Evolutionary conservation across 1,284 basidiomycete genomes (phyloP).

Genomic region (Lignosus rhinocerotis): DNA sequence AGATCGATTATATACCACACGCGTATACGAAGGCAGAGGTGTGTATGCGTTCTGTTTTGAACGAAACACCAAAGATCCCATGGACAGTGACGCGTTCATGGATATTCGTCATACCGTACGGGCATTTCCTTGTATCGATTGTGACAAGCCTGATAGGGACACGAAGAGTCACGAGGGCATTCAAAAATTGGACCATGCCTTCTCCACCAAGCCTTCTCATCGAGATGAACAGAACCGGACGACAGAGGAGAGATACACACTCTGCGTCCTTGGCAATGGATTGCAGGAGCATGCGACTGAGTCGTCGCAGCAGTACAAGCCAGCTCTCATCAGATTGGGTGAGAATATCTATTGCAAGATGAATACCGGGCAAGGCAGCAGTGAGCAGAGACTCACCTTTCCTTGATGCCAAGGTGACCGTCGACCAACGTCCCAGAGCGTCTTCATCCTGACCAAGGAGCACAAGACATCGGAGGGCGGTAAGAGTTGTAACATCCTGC

Average conservation of each 20-base stretch:
- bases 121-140: too few species aligned
- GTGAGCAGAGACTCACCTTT: constrained; percentile 36
- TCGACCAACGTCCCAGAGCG: constrained; percentile 55
- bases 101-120: too few species aligned
- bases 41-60: neutral
- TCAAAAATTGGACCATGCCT: too few species aligned
- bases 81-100: too few species aligned
- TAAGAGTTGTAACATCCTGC: constrained; percentile 48
- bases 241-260: constrained; percentile 37
- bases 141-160: too few species aligned
- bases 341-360: constrained; percentile 39
- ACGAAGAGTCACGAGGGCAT: too few species aligned
- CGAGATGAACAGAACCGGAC: too few species aligned
- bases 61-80: neutral
- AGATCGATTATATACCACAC: too few species aligned
- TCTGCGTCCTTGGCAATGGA: constrained; percentile 48
- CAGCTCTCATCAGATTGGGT: constrained; percentile 50
- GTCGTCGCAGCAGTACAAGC: constrained; percentile 55
- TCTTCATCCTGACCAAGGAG: constrained; percentile 58
- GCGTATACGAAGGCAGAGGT: neutral
- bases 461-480: constrained; percentile 61
- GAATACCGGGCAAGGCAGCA: neutral
- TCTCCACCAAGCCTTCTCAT: too few species aligned
- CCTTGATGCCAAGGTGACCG: constrained; percentile 38
- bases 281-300: constrained; percentile 48